phyloP scores from a whole-genome alignment of 495 filamentous ascomycete genomes.

The Xylaria nigripes region DNA sequence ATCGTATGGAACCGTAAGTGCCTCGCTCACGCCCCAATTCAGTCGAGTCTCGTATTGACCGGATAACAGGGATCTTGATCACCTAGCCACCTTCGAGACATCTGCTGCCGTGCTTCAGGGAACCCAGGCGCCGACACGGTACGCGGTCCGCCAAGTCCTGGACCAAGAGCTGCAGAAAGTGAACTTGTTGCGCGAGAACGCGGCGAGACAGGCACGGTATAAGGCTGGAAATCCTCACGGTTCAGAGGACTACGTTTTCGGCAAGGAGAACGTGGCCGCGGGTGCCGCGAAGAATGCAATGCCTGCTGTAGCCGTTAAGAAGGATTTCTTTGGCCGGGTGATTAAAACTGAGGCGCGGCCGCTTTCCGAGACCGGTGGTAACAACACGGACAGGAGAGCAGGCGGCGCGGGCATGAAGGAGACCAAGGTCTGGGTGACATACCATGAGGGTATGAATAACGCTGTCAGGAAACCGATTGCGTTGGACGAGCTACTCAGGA shows the following conservation, averaged over 20 bases:
- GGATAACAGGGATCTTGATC: slow-evolving; percentile 48
- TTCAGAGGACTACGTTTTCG: slow-evolving; percentile 25
- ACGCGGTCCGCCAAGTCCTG: slow-evolving; percentile 83
- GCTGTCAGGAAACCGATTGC: slow-evolving; percentile 89
- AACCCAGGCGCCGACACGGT: slow-evolving; percentile 62
- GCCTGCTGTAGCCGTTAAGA: slow-evolving; percentile 49
- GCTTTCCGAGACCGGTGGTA: slow-evolving; percentile 32
- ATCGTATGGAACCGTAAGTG: slow-evolving; percentile 90
- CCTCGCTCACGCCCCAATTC: not conserved
- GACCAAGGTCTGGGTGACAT: slow-evolving; percentile 80
- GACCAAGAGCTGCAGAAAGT: slow-evolving; percentile 79
- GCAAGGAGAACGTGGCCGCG: slow-evolving; percentile 36
- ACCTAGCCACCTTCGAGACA: slow-evolving; percentile 54
- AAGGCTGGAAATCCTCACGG: slow-evolving; percentile 28
- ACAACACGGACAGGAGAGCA: slow-evolving; percentile 29
- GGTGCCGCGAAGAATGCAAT: slow-evolving; percentile 13
- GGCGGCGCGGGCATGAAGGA: slow-evolving; percentile 34
- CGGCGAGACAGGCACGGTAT: slow-evolving; percentile 48
- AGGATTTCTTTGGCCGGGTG: slow-evolving; percentile 84
- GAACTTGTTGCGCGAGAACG: slow-evolving; percentile 50
- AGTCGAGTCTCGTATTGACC: not conserved
- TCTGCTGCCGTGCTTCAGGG: slow-evolving; percentile 37
- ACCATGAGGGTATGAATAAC: slow-evolving; percentile 93
- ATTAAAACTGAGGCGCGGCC: slow-evolving; percentile 41
- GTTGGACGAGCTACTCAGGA: slow-evolving; percentile 72